Evolutionary conservation across 2,329 filamentous ascomycete species (phyloP), one percentile per base, ranked within the genome.

Genomic region (Biscogniauxia mediterranea): DNA sequence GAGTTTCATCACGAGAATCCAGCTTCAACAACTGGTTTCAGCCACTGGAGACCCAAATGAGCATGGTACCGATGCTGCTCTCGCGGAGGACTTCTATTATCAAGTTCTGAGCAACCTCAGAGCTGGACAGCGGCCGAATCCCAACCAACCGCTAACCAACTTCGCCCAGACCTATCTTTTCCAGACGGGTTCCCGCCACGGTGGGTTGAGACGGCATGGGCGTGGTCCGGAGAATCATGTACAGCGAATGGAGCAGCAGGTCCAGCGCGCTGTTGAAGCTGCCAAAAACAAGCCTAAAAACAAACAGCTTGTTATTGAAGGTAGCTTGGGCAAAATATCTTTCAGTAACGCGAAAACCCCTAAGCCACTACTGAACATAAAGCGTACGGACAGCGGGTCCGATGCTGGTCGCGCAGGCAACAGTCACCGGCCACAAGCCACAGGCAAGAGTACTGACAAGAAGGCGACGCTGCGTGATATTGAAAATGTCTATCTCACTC

Each of bases 301-400:
- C 73, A 96, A 96, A 72, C 93, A 97, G 75, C 83, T 99, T 8
- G 93, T 98, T 20, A 94, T 99, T 61, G 94, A 97, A 73, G 95
- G 95, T 25, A 97, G 93, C 72, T 79, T 99, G 55, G 95, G 95
- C 67, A 99, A 98, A 80, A 99, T 99, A 61, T 96, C 94, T 0
- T 99, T 98, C 79, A 97, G 94, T 81, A 99, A 99, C 71, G 92
- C 95, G 54, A 99, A 98, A 81, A 97, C 95, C 0, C 95, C 95
- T 0, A 95, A 96, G 76, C 93, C 94, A 17, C 81, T 98, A 60
- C 87, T 99, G 55, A 99, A 96, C 75, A 93, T 99, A 79, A 98
- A 97, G 81, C 90, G 93, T 32, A 83, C 86, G 20, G 93, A 97
- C 56, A 88, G 82, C 66, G 80, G 80, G 50, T 85, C 87, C 52